Evolutionary conservation across 768 basidiomycete species (phyloP).

Genomic region (Hypsizygus marmoreus): DNA sequence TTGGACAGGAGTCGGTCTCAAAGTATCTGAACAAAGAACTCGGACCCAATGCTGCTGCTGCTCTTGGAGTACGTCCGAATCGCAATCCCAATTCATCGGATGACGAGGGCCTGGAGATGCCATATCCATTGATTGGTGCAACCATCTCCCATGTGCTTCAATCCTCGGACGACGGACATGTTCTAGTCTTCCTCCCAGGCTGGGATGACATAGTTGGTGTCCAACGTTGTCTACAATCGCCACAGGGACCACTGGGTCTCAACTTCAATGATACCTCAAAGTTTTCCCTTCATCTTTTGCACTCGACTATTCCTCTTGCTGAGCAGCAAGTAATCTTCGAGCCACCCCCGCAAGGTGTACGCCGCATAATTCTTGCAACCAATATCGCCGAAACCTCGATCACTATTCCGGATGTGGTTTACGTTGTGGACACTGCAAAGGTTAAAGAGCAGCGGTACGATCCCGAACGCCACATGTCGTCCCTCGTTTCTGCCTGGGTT

Average conservation of each 20-base stretch:
- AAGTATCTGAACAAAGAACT: conserved; percentile 77
- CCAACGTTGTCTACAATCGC: conserved; percentile 60
- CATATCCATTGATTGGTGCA: conserved; percentile 78
- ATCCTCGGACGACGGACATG: conserved; percentile 78
- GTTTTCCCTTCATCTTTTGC: conserved; percentile 77
- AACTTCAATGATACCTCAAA: conserved; percentile 60
- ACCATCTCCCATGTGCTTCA: conserved; percentile 77
- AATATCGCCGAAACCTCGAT: conserved; percentile 96
- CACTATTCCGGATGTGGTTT: conserved; percentile 94
- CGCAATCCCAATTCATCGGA: conserved; percentile 16
- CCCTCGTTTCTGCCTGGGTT: conserved; percentile 89
- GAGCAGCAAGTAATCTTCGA: conserved; percentile 92
- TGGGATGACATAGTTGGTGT: conserved; percentile 87
- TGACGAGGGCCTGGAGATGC: conserved; percentile 70
- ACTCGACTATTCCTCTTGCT: conserved; percentile 84
- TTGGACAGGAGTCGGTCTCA: conserved; percentile 65
- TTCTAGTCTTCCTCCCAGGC: conserved; percentile 90
- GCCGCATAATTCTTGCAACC: conserved; percentile 89
- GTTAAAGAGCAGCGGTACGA: conserved; percentile 91
- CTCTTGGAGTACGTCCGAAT: conserved; percentile 25
- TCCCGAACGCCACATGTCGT: conserved; percentile 84
- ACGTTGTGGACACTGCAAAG: conserved; percentile 87
- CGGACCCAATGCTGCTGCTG: conserved; percentile 29
- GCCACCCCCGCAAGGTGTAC: conserved; percentile 72
- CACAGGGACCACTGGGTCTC: conserved; percentile 51